Evolutionary conservation across 495 filamentous ascomycete species (phyloP).

Genomic region (Aspergillus baeticus): DNA sequence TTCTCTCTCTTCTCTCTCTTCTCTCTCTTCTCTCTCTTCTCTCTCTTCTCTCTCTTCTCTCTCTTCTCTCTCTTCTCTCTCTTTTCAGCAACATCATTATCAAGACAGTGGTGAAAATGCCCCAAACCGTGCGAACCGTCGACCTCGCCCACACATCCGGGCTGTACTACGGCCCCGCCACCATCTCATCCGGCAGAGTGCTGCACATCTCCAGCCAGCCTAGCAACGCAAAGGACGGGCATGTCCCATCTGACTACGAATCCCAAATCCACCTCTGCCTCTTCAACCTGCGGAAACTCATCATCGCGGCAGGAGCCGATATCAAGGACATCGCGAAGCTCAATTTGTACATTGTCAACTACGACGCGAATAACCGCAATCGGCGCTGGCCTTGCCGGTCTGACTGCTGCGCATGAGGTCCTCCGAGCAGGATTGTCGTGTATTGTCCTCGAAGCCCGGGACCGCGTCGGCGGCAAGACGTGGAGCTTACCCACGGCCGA

Average conservation of each 20-base stretch:
- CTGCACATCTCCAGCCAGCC: conserved; percentile 27
- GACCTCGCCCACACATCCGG: background rate
- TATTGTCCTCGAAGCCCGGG: conserved; percentile 47
- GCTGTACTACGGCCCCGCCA: background rate
- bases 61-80: too few species aligned
- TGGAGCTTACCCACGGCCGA: conserved; percentile 16
- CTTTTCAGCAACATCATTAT: too few species aligned
- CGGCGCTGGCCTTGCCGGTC: conserved; percentile 51
- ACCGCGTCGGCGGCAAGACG: conserved; percentile 53
- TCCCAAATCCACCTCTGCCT: conserved; percentile 30
- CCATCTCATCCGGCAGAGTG: background rate
- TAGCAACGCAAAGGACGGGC: conserved; percentile 18
- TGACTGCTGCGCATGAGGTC: conserved; percentile 43
- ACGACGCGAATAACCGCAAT: conserved; percentile 28
- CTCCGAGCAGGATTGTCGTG: conserved; percentile 38
- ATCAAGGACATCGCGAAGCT: conserved; percentile 30
- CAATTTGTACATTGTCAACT: conserved; percentile 35
- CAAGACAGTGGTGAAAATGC: too few species aligned
- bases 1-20: too few species aligned
- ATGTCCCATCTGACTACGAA: conserved; percentile 22
- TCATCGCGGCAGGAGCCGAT: conserved; percentile 12
- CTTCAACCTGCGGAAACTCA: conserved; percentile 24
- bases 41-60: too few species aligned
- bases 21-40: too few species aligned
- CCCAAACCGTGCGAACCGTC: background rate